Percentiles rank a stretch among this genome's conserved stretches.
phyloP scores from a whole-genome alignment of 306 rosid genomes.

The Vigna trinervia region DNA sequence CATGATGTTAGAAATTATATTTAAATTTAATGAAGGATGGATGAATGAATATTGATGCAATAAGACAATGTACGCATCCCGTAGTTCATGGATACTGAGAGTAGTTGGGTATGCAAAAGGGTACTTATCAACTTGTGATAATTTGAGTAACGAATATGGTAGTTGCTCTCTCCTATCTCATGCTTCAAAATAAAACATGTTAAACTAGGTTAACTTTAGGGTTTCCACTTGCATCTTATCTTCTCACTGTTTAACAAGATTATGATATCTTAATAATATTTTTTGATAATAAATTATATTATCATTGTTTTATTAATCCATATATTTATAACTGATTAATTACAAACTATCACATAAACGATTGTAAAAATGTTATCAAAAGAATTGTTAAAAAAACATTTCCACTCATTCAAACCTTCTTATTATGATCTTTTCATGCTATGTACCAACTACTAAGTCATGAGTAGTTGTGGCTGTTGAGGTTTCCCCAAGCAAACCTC shows the following conservation, averaged over 20 bases:
- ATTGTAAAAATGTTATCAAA: no score
- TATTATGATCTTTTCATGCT: neutral
- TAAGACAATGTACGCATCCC: conserved; percentile 6
- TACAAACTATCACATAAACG: no score
- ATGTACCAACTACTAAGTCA: neutral
- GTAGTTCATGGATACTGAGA: neutral
- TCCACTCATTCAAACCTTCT: neutral
- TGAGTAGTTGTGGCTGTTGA: neutral
- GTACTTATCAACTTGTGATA: neutral
- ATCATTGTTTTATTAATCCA: no score
- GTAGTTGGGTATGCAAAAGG: conserved; percentile 1
- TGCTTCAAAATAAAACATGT: neutral
- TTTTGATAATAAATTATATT: no score
- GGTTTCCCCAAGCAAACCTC: conserved; percentile 1
- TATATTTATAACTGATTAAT: no score
- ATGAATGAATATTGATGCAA: neutral
- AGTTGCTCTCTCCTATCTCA: neutral
- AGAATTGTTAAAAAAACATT: no score
- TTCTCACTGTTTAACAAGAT: no score
- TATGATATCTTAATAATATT: no score
- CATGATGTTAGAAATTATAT: neutral
- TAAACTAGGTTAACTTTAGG: neutral
- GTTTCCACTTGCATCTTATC: neutral
- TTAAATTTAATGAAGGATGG: neutral
- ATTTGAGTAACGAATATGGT: neutral